Percentiles rank a stretch among this genome's conserved stretches.
These are phyloP conservation scores for Cercospora nicotianae DNA, from an alignment of 2,329 filamentous ascomycete genomes.

Conservation along the genomic window DNA sequence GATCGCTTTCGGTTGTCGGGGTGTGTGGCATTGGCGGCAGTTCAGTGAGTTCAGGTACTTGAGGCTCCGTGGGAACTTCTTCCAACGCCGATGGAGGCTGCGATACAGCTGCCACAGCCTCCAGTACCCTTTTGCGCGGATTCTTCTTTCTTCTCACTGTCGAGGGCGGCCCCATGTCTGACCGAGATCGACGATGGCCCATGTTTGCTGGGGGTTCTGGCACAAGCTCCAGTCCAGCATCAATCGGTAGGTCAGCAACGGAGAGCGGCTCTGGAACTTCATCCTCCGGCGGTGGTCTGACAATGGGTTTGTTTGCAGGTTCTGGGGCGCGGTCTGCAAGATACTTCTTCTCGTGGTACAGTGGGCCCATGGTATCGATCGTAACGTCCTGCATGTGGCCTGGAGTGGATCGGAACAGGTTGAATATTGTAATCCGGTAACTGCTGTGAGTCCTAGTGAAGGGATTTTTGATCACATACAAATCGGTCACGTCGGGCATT, in stretches of 20 bases:
- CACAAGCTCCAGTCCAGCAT: constrained; percentile 19
- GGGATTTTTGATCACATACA: constrained; percentile 90
- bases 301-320: constrained; percentile 71
- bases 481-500: constrained; percentile 86
- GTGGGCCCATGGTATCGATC: constrained; percentile 80
- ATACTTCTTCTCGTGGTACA: constrained; percentile 80
- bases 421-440: constrained; percentile 91
- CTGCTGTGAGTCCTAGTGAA: constrained; percentile 84
- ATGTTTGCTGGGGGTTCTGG: constrained; percentile 15
- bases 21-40: constrained; percentile 32
- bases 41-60: constrained; percentile 32
- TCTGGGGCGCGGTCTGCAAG: constrained; percentile 79
- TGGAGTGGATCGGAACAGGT: constrained; percentile 85
- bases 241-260: constrained; percentile 10
- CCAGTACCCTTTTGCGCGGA: constrained; percentile 59
- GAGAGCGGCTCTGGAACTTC: constrained; percentile 21
- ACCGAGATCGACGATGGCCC: constrained; percentile 33
- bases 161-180: constrained; percentile 33
- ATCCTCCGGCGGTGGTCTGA: constrained; percentile 67
- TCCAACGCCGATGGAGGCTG: constrained; percentile 29
- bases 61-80: constrained; percentile 19
- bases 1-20: constrained; percentile 30
- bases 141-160: constrained; percentile 57
- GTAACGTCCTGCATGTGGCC: constrained; percentile 88
- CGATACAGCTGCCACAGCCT: constrained; percentile 53